Percentiles rank a stretch among this genome's conserved stretches.
Conservation (phyloP, 2,329 filamentous ascomycete species). For the Claviceps lovelessii region DNA sequence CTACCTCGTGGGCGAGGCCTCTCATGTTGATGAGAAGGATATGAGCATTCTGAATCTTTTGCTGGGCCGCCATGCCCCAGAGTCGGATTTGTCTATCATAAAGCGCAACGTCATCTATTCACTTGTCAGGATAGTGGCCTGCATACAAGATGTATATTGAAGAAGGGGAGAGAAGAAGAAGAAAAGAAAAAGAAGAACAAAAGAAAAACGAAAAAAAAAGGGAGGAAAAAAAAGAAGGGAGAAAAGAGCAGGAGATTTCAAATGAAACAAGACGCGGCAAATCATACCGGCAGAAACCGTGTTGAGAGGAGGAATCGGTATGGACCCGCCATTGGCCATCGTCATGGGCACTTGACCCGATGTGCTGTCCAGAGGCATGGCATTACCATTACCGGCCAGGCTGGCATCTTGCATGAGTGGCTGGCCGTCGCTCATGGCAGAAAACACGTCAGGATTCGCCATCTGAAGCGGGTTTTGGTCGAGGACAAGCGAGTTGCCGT, state of each 20-base stretch:
- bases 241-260: background rate
- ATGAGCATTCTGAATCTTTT: conserved; percentile 77
- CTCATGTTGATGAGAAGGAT: conserved; percentile 81
- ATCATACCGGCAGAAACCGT: conserved; percentile 22
- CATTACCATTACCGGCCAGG: conserved; percentile 6
- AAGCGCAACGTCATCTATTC: conserved; percentile 78
- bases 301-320: conserved; percentile 9
- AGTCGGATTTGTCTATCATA: conserved; percentile 96
- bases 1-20: conserved; percentile 82
- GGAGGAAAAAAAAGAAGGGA: background rate
- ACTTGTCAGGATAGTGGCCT: background rate
- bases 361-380: conserved; percentile 14
- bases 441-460: conserved; percentile 7
- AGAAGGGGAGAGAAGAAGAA: background rate
- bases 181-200: background rate
- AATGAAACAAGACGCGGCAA: background rate
- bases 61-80: conserved; percentile 91
- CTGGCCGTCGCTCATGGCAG: conserved; percentile 12
- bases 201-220: background rate
- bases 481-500: conserved; percentile 3
- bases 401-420: conserved; percentile 14
- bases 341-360: conserved; percentile 19
- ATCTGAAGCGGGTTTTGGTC: conserved; percentile 3
- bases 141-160: too few relatives aligned
- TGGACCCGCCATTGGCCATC: conserved; percentile 15